These are phyloP conservation scores for Rhizopogon salebrosus DNA, from an alignment of 768 basidiomycete species.

Conservation along the genomic window DNA sequence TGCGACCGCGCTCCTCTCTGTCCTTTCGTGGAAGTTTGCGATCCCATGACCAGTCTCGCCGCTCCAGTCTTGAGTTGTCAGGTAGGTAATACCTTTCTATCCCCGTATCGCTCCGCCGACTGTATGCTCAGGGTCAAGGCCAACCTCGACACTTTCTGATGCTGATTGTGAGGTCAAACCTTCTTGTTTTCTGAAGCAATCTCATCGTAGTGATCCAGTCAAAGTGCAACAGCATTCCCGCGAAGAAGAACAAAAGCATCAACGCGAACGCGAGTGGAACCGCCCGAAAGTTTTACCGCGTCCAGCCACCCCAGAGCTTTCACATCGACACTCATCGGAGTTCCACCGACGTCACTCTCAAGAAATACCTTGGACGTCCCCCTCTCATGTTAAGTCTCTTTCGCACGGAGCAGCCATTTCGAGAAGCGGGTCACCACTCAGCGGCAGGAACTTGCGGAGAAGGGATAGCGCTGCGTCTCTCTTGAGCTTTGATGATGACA, in stretches of 20 bases:
- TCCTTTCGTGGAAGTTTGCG: conserved; percentile 8
- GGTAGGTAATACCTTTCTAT: conserved; percentile 10
- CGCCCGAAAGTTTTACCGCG: conserved; percentile 22
- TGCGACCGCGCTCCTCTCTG: conserved; percentile 9
- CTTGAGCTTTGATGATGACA: conserved; percentile 35
- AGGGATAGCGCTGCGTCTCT: conserved; percentile 38
- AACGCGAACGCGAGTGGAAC: conserved; percentile 49
- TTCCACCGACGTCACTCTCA: conserved; percentile 16
- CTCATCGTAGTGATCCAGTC: conserved; percentile 15
- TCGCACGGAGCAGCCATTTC: conserved; percentile 14
- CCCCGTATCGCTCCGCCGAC: conserved; percentile 1
- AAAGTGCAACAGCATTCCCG: conserved; percentile 23
- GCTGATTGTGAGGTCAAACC: conserved; percentile 22
- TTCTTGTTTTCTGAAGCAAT: neutral
- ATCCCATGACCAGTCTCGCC: conserved; percentile 6
- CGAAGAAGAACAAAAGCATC: conserved; percentile 28
- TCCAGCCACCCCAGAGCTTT: conserved; percentile 20
- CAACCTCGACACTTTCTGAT: conserved; percentile 21
- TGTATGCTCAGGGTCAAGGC: conserved; percentile 21
- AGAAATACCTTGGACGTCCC: conserved; percentile 6
- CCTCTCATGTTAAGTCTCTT: conserved; percentile 16
- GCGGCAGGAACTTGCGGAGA: conserved; percentile 13
- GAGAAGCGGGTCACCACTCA: conserved; percentile 6
- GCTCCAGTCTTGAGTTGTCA: conserved; percentile 9
- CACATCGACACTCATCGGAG: conserved; percentile 24